Base-by-base conservation (phyloP, 495 filamentous ascomycete species). In the Saxophila tyrrhenica region DNA sequence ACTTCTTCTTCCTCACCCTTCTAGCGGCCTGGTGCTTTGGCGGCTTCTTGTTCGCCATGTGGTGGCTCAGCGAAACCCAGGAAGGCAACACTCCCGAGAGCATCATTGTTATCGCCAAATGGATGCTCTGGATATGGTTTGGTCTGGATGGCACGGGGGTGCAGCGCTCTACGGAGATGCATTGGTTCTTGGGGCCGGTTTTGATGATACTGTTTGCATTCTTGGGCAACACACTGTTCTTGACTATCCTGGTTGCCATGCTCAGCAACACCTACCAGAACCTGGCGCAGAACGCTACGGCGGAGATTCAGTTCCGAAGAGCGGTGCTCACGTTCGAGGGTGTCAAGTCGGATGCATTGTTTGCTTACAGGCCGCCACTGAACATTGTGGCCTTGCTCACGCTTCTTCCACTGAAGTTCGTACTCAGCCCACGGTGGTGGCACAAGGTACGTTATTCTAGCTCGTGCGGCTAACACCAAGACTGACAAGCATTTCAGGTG, bases 41-140 rank as follows among this genome's bases (percentile, higher is more conserved):
- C 32, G 84, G 84, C 25, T 87, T 87, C 64, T 68, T 87, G 39
- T 66, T 87, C 20, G 81, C 82, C n/a, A 75, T 87, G 68, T 62
- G 74, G 8, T 87, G 84, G 84, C 78, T 87, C 1, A 64, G 70
- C 55, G 52, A 67, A 2, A 64, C 63, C 19, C 66, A 68, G 16
- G 65, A 64, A 20, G 59, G 57, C 21, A 55, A 58, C n/a, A 52
- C 51, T 8, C 47, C 49, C 2, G 77, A 79, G 35, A 57, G 66
- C 39, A 45, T 70, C 48, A 65, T 76, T 20, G 83, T 75, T 0
- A 85, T 87, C 52, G 75, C 77, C 39, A 86, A 85, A 64, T 87
- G 84, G 84, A 86, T 87, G 84, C 73, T 87, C 0, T 87, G 81
- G 74, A 84, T 87, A 51, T 87, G 84, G 84, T 87, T 87, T 56